phyloP scores from a whole-genome alignment of 192 early-diverging fungal species.

The Rhizophagus sp. region DNA sequence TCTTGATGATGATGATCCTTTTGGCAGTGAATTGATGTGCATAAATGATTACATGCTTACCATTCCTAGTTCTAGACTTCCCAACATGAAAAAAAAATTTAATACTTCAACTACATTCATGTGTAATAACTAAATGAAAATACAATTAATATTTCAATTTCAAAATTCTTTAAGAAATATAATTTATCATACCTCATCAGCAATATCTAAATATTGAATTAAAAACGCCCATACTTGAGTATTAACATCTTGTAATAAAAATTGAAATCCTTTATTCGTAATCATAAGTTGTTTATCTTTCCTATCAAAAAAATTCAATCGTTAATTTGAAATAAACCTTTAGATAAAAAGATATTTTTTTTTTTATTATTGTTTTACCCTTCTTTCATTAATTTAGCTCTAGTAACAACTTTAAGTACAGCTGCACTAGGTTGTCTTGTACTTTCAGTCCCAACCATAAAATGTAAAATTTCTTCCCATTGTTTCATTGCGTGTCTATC shows the following conservation, averaged over 20 bases:
- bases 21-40: too few relatives aligned
- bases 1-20: too few relatives aligned
- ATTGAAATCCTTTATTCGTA: constrained; percentile 97
- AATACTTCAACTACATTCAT: constrained; percentile 96
- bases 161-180: neutral
- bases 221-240: constrained; percentile 97
- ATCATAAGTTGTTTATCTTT: constrained; percentile 62
- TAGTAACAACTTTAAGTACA: constrained; percentile 70
- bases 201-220: constrained; percentile 88
- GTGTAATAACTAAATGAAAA: constrained; percentile 43
- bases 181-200: constrained; percentile 55
- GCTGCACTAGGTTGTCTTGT: constrained; percentile 66
- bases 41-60: constrained; percentile 31
- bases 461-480: constrained; percentile 95
- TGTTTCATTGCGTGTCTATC: constrained; percentile 77
- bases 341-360: constrained; percentile 27
- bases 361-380: constrained; percentile 36
- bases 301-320: constrained; percentile 29
- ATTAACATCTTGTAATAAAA: constrained; percentile 89
- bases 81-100: constrained; percentile 92
- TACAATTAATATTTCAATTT: neutral
- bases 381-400: constrained; percentile 74
- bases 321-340: constrained; percentile 35
- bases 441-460: constrained; percentile 84
- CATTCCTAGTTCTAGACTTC: constrained; percentile 85